Conservation (phyloP, 305 asterid species). For the Withania somnifera region DNA sequence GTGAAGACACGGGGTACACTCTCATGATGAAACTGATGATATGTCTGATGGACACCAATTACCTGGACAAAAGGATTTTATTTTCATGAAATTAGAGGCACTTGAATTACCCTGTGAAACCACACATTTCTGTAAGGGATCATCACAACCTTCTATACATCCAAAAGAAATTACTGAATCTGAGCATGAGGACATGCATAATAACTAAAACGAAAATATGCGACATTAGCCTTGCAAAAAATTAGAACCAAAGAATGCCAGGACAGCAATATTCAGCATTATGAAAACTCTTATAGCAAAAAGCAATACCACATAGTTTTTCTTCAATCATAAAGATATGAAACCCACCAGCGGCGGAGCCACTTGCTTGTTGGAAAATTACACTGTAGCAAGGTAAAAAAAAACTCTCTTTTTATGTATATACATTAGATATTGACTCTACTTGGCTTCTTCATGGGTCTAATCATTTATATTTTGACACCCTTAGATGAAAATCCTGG, state of each 20-base stretch:
- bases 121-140: not conserved
- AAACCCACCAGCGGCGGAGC: not conserved
- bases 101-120: not conserved
- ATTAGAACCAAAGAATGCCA: not conserved
- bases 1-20: constrained; percentile 57
- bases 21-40: constrained; percentile 85
- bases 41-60: constrained; percentile 78
- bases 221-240: not conserved
- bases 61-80: constrained; percentile 43
- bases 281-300: not conserved
- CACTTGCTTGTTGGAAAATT: not conserved
- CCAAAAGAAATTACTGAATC: not conserved
- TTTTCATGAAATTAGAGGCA: constrained; percentile 4
- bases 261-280: not conserved
- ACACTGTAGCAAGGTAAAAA: not conserved
- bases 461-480: not conserved
- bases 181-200: not conserved
- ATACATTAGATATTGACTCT: not conserved
- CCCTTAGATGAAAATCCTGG: not conserved
- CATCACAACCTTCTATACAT: not conserved
- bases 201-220: not conserved
- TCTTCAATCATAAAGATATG: not conserved
- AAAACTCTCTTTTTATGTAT: not conserved
- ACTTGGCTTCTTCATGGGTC: not conserved
- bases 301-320: not conserved